Evolutionary conservation across 495 filamentous ascomycete species (phyloP).

Genomic region (Aspergillus sclerotiicarbonarius): DNA sequence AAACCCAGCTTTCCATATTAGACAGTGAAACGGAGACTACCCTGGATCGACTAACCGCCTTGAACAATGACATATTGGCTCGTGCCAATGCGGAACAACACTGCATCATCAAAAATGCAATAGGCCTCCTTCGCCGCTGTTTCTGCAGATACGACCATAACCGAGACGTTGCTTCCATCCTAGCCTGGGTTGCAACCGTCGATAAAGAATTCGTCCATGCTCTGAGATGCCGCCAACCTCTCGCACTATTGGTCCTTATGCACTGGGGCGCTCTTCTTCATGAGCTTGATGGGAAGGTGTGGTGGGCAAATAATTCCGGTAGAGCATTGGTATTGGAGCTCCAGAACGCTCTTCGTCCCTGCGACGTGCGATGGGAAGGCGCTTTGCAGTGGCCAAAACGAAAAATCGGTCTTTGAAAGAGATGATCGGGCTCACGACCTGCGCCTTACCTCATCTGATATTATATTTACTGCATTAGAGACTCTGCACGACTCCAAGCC

Average conservation of each 20-base stretch:
- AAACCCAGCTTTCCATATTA: constrained; percentile 6
- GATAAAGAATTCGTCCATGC: constrained; percentile 37
- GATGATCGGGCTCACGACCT: not conserved
- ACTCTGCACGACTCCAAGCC: not conserved
- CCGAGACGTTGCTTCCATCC: constrained; percentile 27
- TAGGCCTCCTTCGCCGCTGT: constrained; percentile 29
- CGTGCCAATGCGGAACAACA: constrained; percentile 26
- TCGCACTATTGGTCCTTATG: constrained; percentile 36
- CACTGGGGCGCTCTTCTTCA: constrained; percentile 38
- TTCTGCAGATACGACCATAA: constrained; percentile 24
- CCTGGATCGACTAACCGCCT: constrained; percentile 22
- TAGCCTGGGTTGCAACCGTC: constrained; percentile 37
- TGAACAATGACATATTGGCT: constrained; percentile 28
- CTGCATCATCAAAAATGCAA: constrained; percentile 30
- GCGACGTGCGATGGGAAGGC: constrained; percentile 23
- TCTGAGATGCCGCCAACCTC: constrained; percentile 29
- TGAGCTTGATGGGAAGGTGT: constrained; percentile 33
- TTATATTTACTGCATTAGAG: not conserved
- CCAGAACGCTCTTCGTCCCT: constrained; percentile 18
- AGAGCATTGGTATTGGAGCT: constrained; percentile 32
- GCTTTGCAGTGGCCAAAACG: constrained; percentile 33
- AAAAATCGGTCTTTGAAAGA: constrained; percentile 28
- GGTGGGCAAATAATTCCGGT: constrained; percentile 40
- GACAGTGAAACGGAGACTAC: constrained; percentile 29
- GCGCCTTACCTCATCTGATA: too few relatives aligned